These are phyloP conservation scores for Parachlorella kessleri DNA, from an alignment of 139 green algal species.

Conservation along the genomic window DNA sequence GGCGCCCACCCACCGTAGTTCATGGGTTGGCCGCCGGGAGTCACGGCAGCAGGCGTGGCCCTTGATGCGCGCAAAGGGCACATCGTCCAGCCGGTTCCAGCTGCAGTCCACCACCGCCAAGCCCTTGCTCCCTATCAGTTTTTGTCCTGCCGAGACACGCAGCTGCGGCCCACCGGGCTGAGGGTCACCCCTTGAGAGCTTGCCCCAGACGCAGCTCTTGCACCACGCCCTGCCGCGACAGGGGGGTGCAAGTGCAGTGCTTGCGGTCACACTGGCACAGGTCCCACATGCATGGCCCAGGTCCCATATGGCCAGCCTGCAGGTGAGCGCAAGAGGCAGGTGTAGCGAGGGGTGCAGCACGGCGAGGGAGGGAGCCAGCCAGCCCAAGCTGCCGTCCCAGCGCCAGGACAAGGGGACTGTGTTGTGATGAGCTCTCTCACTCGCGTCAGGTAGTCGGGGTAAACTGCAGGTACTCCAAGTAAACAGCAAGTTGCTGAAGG, in stretches of 20 bases:
- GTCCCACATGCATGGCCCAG: constrained; percentile 96
- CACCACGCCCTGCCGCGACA: constrained; percentile 70
- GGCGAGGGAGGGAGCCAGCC: too few relatives aligned
- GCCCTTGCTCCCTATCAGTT: constrained; percentile 77
- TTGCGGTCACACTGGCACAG: constrained; percentile 92
- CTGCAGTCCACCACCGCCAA: constrained; percentile 99
- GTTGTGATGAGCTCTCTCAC: too few relatives aligned
- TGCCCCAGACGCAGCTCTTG: constrained; percentile 81
- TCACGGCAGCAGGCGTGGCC: constrained; percentile 91
- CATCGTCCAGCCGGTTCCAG: constrained; percentile 95
- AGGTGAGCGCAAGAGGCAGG: too few relatives aligned
- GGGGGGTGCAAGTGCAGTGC: constrained; percentile 71
- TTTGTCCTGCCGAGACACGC: constrained; percentile 81
- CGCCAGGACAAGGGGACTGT: too few relatives aligned
- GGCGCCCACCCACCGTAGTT: constrained; percentile 85
- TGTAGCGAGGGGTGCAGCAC: too few relatives aligned
- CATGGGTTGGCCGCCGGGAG: constrained; percentile 97
- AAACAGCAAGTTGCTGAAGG: too few relatives aligned
- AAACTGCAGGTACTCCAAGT: too few relatives aligned
- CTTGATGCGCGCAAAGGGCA: constrained; percentile 93
- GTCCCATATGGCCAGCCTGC: constrained; percentile 88
- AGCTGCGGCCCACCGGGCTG: constrained; percentile 62
- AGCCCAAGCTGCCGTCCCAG: too few relatives aligned
- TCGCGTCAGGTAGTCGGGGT: too few relatives aligned
- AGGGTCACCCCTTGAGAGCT: constrained; percentile 87